Conservation (phyloP, 1,284 basidiomycete species). For the Sporisorium scitamineum region DNA sequence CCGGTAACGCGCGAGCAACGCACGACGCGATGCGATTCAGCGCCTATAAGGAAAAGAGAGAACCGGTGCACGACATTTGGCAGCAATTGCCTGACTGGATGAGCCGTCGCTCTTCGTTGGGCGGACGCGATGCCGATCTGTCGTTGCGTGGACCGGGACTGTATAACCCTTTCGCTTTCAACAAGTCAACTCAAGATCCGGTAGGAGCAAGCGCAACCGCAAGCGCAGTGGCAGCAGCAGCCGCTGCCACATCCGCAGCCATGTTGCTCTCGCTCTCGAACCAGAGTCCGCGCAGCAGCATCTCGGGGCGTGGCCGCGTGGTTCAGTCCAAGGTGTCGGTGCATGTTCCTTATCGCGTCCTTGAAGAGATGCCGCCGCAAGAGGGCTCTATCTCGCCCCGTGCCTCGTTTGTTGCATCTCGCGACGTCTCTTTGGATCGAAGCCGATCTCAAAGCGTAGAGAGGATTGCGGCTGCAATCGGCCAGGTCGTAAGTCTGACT, state of each 20-base stretch:
- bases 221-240: slow-evolving; percentile 4
- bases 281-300: slow-evolving; percentile 42
- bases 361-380: slow-evolving; percentile 14
- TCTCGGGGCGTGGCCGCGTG: slow-evolving; percentile 29
- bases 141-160: slow-evolving; percentile 34
- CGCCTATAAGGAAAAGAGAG: slow-evolving; percentile 32
- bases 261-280: slow-evolving; percentile 19
- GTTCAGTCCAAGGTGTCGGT: slow-evolving; percentile 32
- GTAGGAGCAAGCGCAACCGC: slow-evolving; percentile 3
- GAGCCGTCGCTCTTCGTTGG: slow-evolving; percentile 42
- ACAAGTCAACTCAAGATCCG: slow-evolving; percentile 17
- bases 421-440: slow-evolving; percentile 8
- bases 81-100: slow-evolving; percentile 51
- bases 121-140: slow-evolving; percentile 38
- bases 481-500: not conserved
- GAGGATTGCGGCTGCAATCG: slow-evolving; percentile 5
- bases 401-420: slow-evolving; percentile 19
- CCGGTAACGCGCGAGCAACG: slow-evolving; percentile 35
- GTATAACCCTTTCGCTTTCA: slow-evolving; percentile 14
- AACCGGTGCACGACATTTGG: slow-evolving; percentile 49
- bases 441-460: slow-evolving; percentile 21
- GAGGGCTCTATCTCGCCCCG: slow-evolving; percentile 31
- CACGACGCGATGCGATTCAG: slow-evolving; percentile 35
- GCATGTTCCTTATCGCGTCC: slow-evolving; percentile 31
- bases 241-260: slow-evolving; percentile 1